Base-by-base conservation (phyloP, 805 yeast species). In the Suhomyces prunicola region DNA sequence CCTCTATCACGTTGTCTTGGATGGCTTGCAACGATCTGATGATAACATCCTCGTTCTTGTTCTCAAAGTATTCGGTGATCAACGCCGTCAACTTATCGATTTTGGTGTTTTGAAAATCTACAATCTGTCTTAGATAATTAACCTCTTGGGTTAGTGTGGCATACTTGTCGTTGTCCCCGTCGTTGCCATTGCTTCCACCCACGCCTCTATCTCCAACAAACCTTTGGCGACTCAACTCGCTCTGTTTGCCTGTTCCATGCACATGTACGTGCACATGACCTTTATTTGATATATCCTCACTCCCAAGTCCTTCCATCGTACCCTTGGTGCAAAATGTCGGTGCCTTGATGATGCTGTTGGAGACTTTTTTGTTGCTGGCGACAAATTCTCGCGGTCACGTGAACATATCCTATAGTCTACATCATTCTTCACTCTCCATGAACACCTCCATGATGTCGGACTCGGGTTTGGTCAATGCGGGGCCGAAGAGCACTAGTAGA, bases 401-500 rank as follows among this genome's bases (percentile, higher is more conserved):
- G 42, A 39, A 3, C 2, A 19, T 19, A 19, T 19, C 15, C 19
- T 35, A 19, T 35, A 35, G 4, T 41, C 44, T 15, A 22, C 44
- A 17, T 1, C 5, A 9, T n/a, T 10, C 8, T 45, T 2, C 5
- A 9, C 24, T 23, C 8, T 45, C 36, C 47, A 23, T 29, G 15
- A 35, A 31, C 9, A 35, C 31, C 23, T 35, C 44, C 23, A 6
- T 22, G 24, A 31, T 31, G 24, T 47, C 24, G 23, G 42, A 39
- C 24, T 31, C 29, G 4, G 26, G 27, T n/a, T 24, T 23, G 29
- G 49, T 47, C 17, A 47, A 24, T 6, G 19, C 44, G 9, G 12
- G 27, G 1, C 92, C 92, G 83, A 88, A 84, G 44, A 84, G 75
- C 33, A 82, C 85, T 7, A 81, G 54, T 3, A 85, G 64, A 0